These are phyloP conservation scores for Parietichytrium sp. DNA, from an alignment of 108 stramenopile species.

Conservation along the genomic window DNA sequence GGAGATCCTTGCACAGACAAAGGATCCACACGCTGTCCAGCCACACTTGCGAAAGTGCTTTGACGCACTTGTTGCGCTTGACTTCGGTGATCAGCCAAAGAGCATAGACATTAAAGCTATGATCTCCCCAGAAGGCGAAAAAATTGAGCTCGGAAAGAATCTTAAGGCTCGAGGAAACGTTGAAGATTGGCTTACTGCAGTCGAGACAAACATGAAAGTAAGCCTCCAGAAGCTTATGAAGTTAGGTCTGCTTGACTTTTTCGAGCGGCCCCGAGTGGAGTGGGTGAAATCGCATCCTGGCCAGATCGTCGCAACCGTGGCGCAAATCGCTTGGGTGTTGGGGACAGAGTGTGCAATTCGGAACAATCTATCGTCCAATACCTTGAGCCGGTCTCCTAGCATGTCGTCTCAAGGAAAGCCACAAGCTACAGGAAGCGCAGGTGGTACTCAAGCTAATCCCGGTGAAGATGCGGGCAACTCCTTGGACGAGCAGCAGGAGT, in stretches of 20 bases:
- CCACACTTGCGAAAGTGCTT: constrained; percentile 58
- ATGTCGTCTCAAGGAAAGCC: no score
- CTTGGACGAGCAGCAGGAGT: no score
- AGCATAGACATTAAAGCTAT: constrained; percentile 48
- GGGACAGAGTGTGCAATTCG: constrained; percentile 57
- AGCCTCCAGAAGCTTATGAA: constrained; percentile 50
- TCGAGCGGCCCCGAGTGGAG: constrained; percentile 43
- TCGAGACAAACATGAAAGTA: constrained; percentile 51
- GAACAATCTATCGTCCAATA: neutral
- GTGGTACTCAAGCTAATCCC: neutral
- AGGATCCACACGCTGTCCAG: constrained; percentile 52
- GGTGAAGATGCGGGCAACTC: neutral
- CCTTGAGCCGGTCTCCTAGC: no score
- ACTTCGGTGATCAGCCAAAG: constrained; percentile 41
- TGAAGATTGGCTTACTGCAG: constrained; percentile 56
- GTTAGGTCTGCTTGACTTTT: constrained; percentile 22
- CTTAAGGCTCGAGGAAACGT: constrained; percentile 56
- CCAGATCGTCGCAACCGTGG: constrained; percentile 64
- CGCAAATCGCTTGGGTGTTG: constrained; percentile 64
- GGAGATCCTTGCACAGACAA: constrained; percentile 40
- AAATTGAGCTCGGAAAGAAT: constrained; percentile 51
- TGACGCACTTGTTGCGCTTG: constrained; percentile 48
- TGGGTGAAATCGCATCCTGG: constrained; percentile 51
- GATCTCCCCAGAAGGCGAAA: constrained; percentile 53
- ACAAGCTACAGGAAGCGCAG: neutral